Base-by-base conservation (phyloP, 2,329 filamentous ascomycete genomes). In the Spiromastix sp. region DNA sequence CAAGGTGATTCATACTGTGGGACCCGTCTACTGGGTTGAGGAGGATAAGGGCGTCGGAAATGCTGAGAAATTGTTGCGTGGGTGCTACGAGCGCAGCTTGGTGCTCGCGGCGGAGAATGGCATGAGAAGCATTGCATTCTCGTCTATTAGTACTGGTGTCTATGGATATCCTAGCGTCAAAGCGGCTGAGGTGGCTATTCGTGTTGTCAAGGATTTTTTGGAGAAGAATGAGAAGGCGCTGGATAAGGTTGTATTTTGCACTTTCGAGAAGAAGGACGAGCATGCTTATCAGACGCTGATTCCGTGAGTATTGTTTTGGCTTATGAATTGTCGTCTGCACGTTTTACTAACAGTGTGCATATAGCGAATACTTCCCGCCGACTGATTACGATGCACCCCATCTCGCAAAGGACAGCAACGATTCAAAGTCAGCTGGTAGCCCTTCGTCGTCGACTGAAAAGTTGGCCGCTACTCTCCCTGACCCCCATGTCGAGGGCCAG, bases 1-100 rank as follows among this genome's bases (percentile, higher is more conserved):
- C 39, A 78, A 82, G 44, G 73, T 96, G 46, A 93, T 96, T 37
- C 91, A 96, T 57, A 77, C 91, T 12, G 89, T 95, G 3, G 91
- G 91, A 0, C 91, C 91, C 0, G 60, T 93, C 19, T 95, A 87
- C 58, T 46, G 63, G 34, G 46, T 48, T 1, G 49, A 64, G 13
- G 56, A 56, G 16, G 38, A 51, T 13, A 41, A 57, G 8, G 54
- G 50, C 12, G 36, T n/a, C n/a, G 16, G 15, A 6, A 55, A 60
- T 19, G 51, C 58, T 10, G 48, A 53, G 39, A 28, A 39, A 5
- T 49, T 75, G 24, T 54, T 80, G 54, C 70, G 62, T 39, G 59
- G 52, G 45, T 81, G 86, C 62, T 98, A 98, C 55, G 66, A 64
- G 5, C 74, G 64, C 27, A 81, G 78, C 47, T 59, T 96, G 39